Evolutionary conservation across 23 red algal genomes (phyloP).

Genomic region (Pyropia haitanensis): DNA sequence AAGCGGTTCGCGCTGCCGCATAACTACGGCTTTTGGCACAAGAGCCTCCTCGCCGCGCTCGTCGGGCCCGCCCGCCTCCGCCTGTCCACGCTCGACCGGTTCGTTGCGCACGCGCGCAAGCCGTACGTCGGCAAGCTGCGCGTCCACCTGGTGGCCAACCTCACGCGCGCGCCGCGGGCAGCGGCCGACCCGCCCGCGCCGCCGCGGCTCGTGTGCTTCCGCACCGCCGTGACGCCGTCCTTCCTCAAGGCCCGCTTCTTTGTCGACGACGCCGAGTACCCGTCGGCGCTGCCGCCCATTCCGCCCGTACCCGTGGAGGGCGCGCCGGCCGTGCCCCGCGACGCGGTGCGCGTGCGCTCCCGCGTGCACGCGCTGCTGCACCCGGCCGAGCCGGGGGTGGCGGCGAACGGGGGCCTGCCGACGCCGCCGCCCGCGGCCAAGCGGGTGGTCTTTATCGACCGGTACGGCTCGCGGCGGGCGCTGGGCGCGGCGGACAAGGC

Average conservation of each 20-base stretch:
- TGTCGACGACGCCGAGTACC: conserved; percentile 63
- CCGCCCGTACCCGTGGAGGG: conserved; percentile 2
- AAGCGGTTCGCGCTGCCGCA: conserved; percentile 64
- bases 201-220: conserved; percentile 55
- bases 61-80: conserved; percentile 18
- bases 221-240: conserved; percentile 42
- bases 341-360: conserved; percentile 34
- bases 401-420: not conserved
- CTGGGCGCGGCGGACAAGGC: conserved; percentile 23
- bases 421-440: conserved; percentile 12
- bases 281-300: conserved; percentile 31
- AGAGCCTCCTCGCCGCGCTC: conserved; percentile 38
- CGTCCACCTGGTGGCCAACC: conserved; percentile 53
- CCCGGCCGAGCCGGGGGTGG: conserved; percentile 3
- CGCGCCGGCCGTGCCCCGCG: conserved; percentile 24
- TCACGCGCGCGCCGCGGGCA: conserved; percentile 14
- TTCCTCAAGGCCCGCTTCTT: conserved; percentile 76
- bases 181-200: conserved; percentile 2
- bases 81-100: conserved; percentile 50
- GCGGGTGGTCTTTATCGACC: conserved; percentile 50
- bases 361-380: conserved; percentile 31
- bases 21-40: conserved; percentile 78
- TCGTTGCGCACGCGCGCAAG: conserved; percentile 28
- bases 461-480: conserved; percentile 45
- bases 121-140: conserved; percentile 9